Percentiles rank a stretch among this genome's conserved stretches.
These are phyloP conservation scores for Penstemon newberryi DNA, from an alignment of 257 asterid species.

Conservation along the genomic window DNA sequence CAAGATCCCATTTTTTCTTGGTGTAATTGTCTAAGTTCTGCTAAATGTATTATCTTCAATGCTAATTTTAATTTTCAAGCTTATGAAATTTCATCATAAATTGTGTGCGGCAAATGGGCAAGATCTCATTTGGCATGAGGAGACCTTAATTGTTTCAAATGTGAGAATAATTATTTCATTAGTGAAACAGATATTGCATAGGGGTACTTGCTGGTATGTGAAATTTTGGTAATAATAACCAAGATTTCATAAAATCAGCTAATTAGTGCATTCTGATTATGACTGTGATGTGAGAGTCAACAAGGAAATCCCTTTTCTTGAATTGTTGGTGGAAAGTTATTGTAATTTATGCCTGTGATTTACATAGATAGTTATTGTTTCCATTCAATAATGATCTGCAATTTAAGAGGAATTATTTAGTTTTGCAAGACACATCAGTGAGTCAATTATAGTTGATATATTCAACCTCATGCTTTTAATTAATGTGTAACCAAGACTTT, in stretches of 20 bases:
- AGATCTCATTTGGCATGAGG: slow-evolving; percentile 26
- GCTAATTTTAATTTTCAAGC: slow-evolving; percentile 7
- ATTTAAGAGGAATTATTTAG: not conserved
- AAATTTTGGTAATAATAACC: slow-evolving; percentile 3
- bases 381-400: not conserved
- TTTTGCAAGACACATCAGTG: not conserved
- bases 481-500: slow-evolving; percentile 15
- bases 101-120: slow-evolving; percentile 20
- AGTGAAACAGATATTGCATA: slow-evolving; percentile 16
- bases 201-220: not conserved
- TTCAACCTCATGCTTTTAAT: not conserved
- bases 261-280: slow-evolving; percentile 8
- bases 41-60: not conserved
- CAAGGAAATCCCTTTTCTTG: slow-evolving; percentile 3
- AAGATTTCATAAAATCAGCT: not conserved
- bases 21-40: not conserved
- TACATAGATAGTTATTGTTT: slow-evolving; percentile 2
- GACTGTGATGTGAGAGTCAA: slow-evolving; percentile 20
- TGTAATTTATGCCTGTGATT: slow-evolving; percentile 17
- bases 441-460: slow-evolving; percentile 15
- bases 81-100: slow-evolving; percentile 5
- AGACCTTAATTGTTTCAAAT: not conserved
- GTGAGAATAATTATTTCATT: not conserved
- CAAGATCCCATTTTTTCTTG: slow-evolving; percentile 21
- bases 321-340: slow-evolving; percentile 14